Percentiles rank a stretch among this genome's conserved stretches.
Conservation (phyloP, 768 basidiomycete species). For the Lentinula guzmanii region DNA sequence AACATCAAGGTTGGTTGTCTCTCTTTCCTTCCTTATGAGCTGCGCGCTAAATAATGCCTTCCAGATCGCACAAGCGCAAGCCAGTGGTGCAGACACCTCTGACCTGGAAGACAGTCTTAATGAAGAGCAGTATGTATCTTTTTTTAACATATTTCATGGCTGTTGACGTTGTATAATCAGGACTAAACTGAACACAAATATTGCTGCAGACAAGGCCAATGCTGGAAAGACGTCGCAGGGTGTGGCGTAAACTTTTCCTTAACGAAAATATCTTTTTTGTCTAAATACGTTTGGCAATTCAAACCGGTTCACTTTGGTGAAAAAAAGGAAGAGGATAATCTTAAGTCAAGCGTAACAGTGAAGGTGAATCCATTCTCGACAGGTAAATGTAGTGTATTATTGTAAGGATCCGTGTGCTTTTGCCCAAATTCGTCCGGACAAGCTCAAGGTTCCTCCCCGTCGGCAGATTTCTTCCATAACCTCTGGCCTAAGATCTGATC, state of each 20-base stretch:
- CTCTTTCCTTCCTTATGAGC: neutral
- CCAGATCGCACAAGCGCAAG: conserved; percentile 28
- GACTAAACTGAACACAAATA: conserved; percentile 29
- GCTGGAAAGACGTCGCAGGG: conserved; percentile 22
- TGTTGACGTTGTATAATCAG: conserved; percentile 8
- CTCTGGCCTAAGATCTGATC: conserved; percentile 44
- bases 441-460: conserved; percentile 63
- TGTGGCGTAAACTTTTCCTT: conserved; percentile 1
- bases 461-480: conserved; percentile 66
- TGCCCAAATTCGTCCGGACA: conserved; percentile 65
- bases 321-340: neutral
- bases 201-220: conserved; percentile 24
- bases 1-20: conserved; percentile 24
- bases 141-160: neutral
- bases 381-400: neutral
- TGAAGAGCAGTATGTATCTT: conserved; percentile 19
- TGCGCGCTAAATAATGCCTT: neutral
- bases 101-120: conserved; percentile 18
- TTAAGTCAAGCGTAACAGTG: no score
- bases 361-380: no score
- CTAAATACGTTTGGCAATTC: neutral
- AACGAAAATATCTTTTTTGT: neutral
- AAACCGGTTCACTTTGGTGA: neutral
- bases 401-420: conserved; percentile 20
- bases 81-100: conserved; percentile 22